Percentiles rank a stretch among this genome's conserved stretches.
Conservation (phyloP, 352 stramenopile species). For the Blastocystis sp. region DNA sequence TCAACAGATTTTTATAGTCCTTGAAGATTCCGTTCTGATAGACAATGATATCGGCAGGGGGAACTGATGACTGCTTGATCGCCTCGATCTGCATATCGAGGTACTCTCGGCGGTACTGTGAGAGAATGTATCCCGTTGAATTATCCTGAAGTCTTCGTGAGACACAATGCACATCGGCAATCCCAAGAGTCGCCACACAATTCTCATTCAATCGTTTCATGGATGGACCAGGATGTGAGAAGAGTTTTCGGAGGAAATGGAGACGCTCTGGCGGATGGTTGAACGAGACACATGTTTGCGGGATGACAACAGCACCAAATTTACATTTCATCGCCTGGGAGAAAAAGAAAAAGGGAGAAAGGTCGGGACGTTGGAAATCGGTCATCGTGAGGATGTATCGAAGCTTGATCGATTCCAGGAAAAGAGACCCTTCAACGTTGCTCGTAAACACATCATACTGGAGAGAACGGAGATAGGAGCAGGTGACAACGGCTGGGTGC, state of each 20-base stretch:
- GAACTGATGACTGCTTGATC: background rate
- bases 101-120: slow-evolving; percentile 31
- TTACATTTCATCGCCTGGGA: background rate
- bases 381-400: slow-evolving; percentile 22
- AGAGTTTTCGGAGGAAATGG: background rate
- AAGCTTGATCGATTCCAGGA: background rate
- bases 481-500: background rate
- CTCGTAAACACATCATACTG: background rate
- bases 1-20: background rate
- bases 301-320: background rate
- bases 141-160: background rate
- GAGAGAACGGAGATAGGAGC: background rate
- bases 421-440: background rate
- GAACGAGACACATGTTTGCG: background rate
- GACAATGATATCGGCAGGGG: background rate
- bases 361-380: background rate
- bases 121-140: background rate
- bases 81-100: background rate
- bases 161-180: background rate
- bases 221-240: too few species aligned
- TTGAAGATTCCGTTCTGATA: slow-evolving; percentile 9
- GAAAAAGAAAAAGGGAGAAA: slow-evolving; percentile 17
- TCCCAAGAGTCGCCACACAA: background rate
- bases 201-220: background rate
- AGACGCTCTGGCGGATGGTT: too few species aligned